A percentile compares a stretch with the other conserved stretches of the same genome.
These are phyloP conservation scores for Yarrowia yakushimensis DNA, from an alignment of 805 yeast genomes.

Conservation along the genomic window DNA sequence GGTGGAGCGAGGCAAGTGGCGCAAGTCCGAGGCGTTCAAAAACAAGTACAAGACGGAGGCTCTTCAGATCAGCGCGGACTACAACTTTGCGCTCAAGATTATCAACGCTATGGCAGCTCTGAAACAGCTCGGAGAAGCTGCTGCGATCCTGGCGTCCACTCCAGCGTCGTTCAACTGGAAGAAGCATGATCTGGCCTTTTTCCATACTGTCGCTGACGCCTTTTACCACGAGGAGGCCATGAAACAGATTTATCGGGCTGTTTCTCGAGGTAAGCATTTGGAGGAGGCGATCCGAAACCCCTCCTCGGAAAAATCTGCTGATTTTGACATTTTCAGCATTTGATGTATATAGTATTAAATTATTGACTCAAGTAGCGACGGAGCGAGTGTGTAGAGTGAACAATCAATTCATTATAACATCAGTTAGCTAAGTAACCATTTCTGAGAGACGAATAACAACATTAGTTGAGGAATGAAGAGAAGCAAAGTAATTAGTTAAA, in stretches of 20 bases:
- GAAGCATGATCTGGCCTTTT: slow-evolving; percentile 8
- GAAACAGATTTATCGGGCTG: background rate
- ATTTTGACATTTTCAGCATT: slow-evolving; percentile 11
- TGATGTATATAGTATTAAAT: slow-evolving; percentile 17
- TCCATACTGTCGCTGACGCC: background rate
- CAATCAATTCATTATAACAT: too few relatives aligned
- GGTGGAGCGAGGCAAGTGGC: slow-evolving; percentile 21
- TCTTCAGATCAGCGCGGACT: background rate
- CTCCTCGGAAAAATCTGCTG: background rate
- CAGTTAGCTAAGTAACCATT: too few relatives aligned
- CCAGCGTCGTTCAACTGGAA: slow-evolving; percentile 13
- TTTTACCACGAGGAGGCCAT: background rate
- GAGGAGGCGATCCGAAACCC: background rate
- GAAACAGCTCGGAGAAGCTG: slow-evolving; percentile 3
- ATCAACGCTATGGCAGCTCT: slow-evolving; percentile 19
- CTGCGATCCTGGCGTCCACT: background rate
- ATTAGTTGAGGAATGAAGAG: too few relatives aligned
- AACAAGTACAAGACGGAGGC: background rate
- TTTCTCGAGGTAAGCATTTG: background rate
- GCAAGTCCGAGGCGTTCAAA: background rate
- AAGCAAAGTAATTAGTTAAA: too few relatives aligned
- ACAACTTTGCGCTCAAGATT: slow-evolving; percentile 19
- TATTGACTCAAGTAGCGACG: background rate
- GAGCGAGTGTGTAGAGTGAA: too few relatives aligned
- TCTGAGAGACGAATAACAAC: too few relatives aligned